Evolutionary conservation across 2,329 filamentous ascomycete species (phyloP), one percentile per base, ranked within the genome.

Genomic region (Fusarium anguioides): DNA sequence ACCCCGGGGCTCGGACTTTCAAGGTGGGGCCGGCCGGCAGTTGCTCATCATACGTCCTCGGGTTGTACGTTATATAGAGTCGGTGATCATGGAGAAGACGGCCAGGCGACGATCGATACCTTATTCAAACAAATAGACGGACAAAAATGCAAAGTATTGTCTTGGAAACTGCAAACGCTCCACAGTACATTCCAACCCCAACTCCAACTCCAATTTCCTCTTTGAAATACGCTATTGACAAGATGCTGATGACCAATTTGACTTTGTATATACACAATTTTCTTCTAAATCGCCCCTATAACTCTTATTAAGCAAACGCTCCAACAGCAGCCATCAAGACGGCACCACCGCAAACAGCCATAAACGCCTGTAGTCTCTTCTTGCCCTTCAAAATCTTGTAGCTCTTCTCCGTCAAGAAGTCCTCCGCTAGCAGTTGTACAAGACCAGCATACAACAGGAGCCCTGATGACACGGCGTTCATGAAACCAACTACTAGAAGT

Each of bases 391-490:
- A 79, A 20, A 86, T 81, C 70, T 83, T 84, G 82, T 91, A 93
- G 76, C 89, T 92, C 81, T 91, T 90, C 69, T 93, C 90, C 14
- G 87, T 88, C 60, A 94, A 74, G 70, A 96, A 96, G 72, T 97
- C 93, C 77, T 96, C 93, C 0, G 92, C 91, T 44, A 97, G 83
- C 20, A 97, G 83, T 79, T 97, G 92, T 6, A 96, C 93, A 40
- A 97, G 80, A 0, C 92, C 92, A 0, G 93, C 93, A 75, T 95
- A 96, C 5, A 96, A 82, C 26, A 97, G 78, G 48, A 97, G 81
- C 0, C 93, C 93, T 48, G 90, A 90, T 11, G 91, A 94, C 49
- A 96, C 91, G 36, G 92, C 92, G 73, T 97, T 96, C 85, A 95
- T 96, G 74, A 94, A 87, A 9, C 93, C 93, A 8, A 96, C 93